Evolutionary conservation across 768 basidiomycete species (phyloP).

Genomic region (Saitozyma sp.): DNA sequence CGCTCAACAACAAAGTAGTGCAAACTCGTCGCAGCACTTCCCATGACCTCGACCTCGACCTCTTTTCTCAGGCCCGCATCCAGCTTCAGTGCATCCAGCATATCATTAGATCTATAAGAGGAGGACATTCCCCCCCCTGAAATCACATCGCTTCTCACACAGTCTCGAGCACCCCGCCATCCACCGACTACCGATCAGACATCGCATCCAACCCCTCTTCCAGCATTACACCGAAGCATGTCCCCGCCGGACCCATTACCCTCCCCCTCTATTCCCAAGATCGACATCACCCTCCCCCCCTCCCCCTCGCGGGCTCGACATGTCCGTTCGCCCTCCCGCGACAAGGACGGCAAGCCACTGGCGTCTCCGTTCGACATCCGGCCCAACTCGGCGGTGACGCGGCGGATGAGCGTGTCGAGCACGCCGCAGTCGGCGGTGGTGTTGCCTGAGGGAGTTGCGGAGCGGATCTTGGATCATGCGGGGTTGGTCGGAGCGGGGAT

Average conservation of each 20-base stretch:
- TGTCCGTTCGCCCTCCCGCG: not conserved
- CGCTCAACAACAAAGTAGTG: too few species aligned
- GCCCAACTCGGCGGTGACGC: constrained; percentile 24
- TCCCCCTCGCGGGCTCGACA: not conserved
- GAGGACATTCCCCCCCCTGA: too few species aligned
- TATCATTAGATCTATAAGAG: too few species aligned
- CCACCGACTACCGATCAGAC: too few species aligned
- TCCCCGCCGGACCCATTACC: not conserved
- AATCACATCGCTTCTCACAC: too few species aligned
- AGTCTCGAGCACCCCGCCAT: too few species aligned
- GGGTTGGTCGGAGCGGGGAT: not conserved
- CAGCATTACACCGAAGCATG: not conserved
- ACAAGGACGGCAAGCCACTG: not conserved
- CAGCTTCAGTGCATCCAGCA: too few species aligned
- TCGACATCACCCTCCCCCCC: not conserved
- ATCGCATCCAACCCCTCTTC: too few species aligned
- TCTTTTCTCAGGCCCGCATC: too few species aligned
- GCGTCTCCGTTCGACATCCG: constrained; percentile 23
- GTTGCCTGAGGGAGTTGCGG: constrained; percentile 1
- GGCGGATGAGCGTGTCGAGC: constrained; percentile 33
- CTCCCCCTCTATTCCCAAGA: not conserved
- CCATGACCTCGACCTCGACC: too few species aligned
- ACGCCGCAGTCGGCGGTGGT: constrained; percentile 26
- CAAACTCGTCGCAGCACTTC: too few species aligned
- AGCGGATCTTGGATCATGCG: not conserved